Evolutionary conservation across 1,284 basidiomycete genomes (phyloP).

Genomic region (Rhodotorula sp.): DNA sequence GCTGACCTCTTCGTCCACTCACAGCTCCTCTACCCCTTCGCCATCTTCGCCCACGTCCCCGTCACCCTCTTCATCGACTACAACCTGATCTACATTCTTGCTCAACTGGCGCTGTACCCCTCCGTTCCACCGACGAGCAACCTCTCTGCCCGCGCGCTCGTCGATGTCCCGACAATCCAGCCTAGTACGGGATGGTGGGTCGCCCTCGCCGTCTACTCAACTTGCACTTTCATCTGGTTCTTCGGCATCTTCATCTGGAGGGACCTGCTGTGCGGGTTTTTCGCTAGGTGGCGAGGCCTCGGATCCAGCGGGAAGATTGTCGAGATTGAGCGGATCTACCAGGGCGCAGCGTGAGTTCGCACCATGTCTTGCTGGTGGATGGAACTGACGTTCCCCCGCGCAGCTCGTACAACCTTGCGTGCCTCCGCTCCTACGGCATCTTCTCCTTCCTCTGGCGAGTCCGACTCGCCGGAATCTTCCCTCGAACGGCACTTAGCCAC

Average conservation of each 20-base stretch:
- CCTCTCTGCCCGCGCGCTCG: conserved; percentile 13
- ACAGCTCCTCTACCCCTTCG: conserved; percentile 28
- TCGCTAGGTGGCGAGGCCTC: conserved; percentile 19
- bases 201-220: conserved; percentile 33
- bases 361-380: not conserved
- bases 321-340: conserved; percentile 30
- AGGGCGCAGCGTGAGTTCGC: conserved; percentile 24
- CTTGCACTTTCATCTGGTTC: conserved; percentile 35
- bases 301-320: not conserved
- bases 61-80: conserved; percentile 47
- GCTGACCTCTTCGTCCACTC: not conserved
- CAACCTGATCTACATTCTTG: conserved; percentile 45
- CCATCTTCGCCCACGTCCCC: conserved; percentile 41
- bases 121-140: conserved; percentile 16
- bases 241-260: conserved; percentile 23
- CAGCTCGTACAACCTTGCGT: conserved; percentile 36
- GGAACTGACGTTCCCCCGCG: not conserved
- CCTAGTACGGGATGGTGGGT: conserved; percentile 32
- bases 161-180: conserved; percentile 8
- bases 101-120: conserved; percentile 42
- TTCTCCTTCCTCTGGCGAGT: conserved; percentile 39
- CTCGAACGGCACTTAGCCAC: conserved; percentile 12
- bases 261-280: conserved; percentile 22
- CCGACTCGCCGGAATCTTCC: conserved; percentile 9
- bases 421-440: conserved; percentile 24